Conservation (phyloP, 805 yeast genomes). For the Kodamaea kakaduensis region DNA sequence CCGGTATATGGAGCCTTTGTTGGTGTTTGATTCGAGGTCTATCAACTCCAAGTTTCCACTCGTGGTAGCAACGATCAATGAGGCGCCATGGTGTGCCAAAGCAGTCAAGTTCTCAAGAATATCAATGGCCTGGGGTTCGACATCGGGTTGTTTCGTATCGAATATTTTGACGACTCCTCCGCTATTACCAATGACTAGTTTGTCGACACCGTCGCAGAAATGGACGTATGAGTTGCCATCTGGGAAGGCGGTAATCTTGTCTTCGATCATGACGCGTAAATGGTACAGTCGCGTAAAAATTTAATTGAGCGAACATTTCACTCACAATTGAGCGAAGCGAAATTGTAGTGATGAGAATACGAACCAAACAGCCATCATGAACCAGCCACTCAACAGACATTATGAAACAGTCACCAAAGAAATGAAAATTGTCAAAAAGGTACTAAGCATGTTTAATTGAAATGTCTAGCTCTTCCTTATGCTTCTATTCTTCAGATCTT, state of each 20-base stretch:
- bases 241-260: slow-evolving; percentile 33
- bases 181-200: slow-evolving; percentile 50
- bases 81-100: slow-evolving; percentile 22
- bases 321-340: no score
- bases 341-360: no score
- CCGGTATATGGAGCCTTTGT: slow-evolving; percentile 39
- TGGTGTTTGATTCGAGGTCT: slow-evolving; percentile 26
- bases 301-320: no score
- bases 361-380: no score
- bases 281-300: slow-evolving; percentile 6
- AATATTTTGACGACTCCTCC: slow-evolving; percentile 53
- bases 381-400: no score
- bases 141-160: slow-evolving; percentile 43
- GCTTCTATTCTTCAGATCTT: no score
- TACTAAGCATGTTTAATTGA: no score
- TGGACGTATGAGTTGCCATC: slow-evolving; percentile 39
- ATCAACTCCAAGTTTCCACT: slow-evolving; percentile 43
- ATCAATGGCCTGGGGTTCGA: slow-evolving; percentile 61
- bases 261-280: slow-evolving; percentile 13
- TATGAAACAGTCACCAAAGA: no score
- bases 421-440: no score
- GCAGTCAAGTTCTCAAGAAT: slow-evolving; percentile 45
- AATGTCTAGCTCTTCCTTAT: no score
- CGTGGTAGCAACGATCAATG: slow-evolving; percentile 33
- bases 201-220: slow-evolving; percentile 21